These are phyloP conservation scores for Russula brevipes DNA, from an alignment of 768 basidiomycete species.

Conservation along the genomic window DNA sequence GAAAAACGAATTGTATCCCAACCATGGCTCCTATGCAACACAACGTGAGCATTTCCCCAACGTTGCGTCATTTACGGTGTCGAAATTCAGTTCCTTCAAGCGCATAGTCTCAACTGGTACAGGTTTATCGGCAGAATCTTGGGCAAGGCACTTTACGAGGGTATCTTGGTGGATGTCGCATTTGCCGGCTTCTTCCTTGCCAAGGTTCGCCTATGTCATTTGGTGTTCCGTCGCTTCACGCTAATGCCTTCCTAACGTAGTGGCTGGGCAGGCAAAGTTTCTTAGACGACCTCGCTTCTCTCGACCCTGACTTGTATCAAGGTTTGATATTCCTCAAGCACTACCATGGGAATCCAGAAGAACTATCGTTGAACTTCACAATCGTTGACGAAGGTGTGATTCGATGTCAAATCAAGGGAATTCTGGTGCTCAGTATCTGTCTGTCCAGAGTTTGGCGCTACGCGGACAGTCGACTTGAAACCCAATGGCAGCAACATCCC, in stretches of 20 bases:
- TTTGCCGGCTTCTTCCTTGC: constrained; percentile 95
- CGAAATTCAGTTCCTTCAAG: constrained; percentile 35
- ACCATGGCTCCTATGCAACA: constrained; percentile 85
- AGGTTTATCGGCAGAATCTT: constrained; percentile 89
- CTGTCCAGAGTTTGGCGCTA: constrained; percentile 70
- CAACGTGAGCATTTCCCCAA: constrained; percentile 52
- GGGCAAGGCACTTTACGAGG: constrained; percentile 95
- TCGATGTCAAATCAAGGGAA: not conserved
- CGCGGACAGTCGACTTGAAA: constrained; percentile 70
- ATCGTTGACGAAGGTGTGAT: constrained; percentile 74
- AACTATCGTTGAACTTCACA: constrained; percentile 85
- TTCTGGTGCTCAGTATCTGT: constrained; percentile 2
- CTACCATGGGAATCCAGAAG: constrained; percentile 80
- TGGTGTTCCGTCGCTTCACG: not conserved
- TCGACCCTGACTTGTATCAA: constrained; percentile 89
- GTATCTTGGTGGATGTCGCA: constrained; percentile 89
- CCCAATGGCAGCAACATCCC: constrained; percentile 75
- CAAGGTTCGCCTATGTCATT: constrained; percentile 45
- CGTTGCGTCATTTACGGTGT: not conserved
- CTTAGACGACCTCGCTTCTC: constrained; percentile 85
- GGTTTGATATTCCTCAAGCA: constrained; percentile 92
- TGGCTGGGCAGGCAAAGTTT: constrained; percentile 92
- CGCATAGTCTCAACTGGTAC: constrained; percentile 86
- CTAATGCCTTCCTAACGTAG: constrained; percentile 34
- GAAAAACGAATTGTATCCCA: constrained; percentile 93